A percentile compares a stretch with the other conserved stretches of the same genome.
These are phyloP conservation scores for Suillus placidus DNA, from an alignment of 768 basidiomycete genomes.

Conservation along the genomic window DNA sequence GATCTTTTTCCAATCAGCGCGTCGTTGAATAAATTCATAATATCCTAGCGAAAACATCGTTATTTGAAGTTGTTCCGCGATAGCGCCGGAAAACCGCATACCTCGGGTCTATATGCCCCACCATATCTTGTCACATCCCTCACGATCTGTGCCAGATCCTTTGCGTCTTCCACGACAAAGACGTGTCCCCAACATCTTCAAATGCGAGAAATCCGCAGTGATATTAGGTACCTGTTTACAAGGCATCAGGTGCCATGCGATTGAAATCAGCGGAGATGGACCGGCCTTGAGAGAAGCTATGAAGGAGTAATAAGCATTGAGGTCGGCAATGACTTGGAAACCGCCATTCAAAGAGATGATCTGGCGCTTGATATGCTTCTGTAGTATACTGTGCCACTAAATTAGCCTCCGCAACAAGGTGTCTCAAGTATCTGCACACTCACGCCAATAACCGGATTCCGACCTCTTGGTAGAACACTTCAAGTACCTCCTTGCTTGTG, in stretches of 20 bases:
- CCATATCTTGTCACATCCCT: slow-evolving; percentile 95
- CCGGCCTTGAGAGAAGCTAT: slow-evolving; percentile 80
- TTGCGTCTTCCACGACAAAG: slow-evolving; percentile 93
- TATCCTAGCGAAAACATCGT: slow-evolving; percentile 51
- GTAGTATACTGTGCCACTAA: slow-evolving; percentile 67
- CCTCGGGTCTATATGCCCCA: slow-evolving; percentile 93
- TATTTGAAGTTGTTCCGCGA: neutral
- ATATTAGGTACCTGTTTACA: slow-evolving; percentile 68
- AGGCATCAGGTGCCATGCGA: neutral
- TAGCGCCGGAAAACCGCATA: slow-evolving; percentile 32
- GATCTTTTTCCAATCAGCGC: slow-evolving; percentile 98
- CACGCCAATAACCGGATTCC: slow-evolving; percentile 86
- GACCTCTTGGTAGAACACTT: slow-evolving; percentile 98
- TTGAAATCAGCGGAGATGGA: neutral
- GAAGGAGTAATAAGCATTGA: slow-evolving; percentile 92
- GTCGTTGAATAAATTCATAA: slow-evolving; percentile 96
- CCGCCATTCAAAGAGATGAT: slow-evolving; percentile 95
- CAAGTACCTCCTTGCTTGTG: slow-evolving; percentile 93
- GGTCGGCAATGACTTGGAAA: slow-evolving; percentile 93
- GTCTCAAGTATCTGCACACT: slow-evolving; percentile 40
- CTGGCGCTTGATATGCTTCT: slow-evolving; percentile 96
- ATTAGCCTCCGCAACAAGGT: neutral
- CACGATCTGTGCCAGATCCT: slow-evolving; percentile 95
- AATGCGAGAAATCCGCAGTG: slow-evolving; percentile 85
- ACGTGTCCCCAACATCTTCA: slow-evolving; percentile 99